These are phyloP conservation scores for Terana coerulea DNA, from an alignment of 768 basidiomycete species.

Conservation along the genomic window DNA sequence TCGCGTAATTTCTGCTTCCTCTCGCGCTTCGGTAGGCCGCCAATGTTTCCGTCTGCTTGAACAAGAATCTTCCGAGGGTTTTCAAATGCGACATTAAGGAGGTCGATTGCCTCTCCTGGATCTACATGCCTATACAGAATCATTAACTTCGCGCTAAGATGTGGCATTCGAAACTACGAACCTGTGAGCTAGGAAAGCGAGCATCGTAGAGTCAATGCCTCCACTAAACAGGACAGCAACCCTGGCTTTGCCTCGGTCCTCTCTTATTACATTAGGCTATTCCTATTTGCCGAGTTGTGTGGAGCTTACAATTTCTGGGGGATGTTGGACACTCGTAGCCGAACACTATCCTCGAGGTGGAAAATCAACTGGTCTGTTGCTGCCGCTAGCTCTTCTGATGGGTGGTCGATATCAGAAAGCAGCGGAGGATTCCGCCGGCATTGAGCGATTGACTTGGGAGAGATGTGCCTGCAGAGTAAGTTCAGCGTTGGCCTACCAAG, in stretches of 20 bases:
- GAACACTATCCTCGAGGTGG: slow-evolving; percentile 64
- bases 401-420: slow-evolving; percentile 33
- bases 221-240: slow-evolving; percentile 92
- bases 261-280: slow-evolving; percentile 15
- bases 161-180: slow-evolving; percentile 23
- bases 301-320: slow-evolving; percentile 41
- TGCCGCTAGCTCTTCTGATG: slow-evolving; percentile 40
- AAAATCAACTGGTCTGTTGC: slow-evolving; percentile 49
- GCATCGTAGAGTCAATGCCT: slow-evolving; percentile 87
- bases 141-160: background rate
- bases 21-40: slow-evolving; percentile 36
- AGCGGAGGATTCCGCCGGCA: slow-evolving; percentile 42
- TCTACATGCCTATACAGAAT: slow-evolving; percentile 58
- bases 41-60: slow-evolving; percentile 42
- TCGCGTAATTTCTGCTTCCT: slow-evolving; percentile 37
- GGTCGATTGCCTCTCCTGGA: slow-evolving; percentile 77
- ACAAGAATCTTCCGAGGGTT: slow-evolving; percentile 77
- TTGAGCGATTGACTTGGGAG: slow-evolving; percentile 39
- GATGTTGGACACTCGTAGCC: slow-evolving; percentile 64
- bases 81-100: slow-evolving; percentile 93
- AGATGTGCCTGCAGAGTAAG: slow-evolving; percentile 37
- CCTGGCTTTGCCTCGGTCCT: slow-evolving; percentile 39
- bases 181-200: slow-evolving; percentile 80
- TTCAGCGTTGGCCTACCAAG: background rate
- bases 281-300: background rate